Evolutionary conservation across 495 filamentous ascomycete species (phyloP), one percentile per base, ranked within the genome.

Genomic region (Tuber melanosporum): DNA sequence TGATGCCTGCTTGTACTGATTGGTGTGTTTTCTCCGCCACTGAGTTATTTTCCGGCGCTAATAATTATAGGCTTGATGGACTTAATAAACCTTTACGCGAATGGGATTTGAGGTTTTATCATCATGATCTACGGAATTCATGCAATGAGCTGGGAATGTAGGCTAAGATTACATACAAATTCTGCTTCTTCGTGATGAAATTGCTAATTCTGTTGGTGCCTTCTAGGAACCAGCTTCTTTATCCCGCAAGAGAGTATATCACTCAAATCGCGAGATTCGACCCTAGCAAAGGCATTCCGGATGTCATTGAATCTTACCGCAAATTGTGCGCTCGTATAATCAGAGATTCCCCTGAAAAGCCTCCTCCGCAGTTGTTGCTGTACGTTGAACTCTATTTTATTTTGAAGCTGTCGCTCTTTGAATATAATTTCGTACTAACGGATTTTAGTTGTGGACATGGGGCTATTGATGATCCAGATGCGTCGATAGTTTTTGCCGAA

Each of bases 251-350:
- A 85, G 87, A 90, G 74, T 97, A 95, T 83, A 92, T 97, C 78
- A 86, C 91, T 49, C 93, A 97, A 83, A 89, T 95, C 69, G 91
- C 93, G 12, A 91, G 93, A 22, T 97, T 97, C 82, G 93, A 97
- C 77, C 94, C 93, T 0, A 89, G 92, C 57, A 96, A 96, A 85
- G 93, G 93, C 42, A 94, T 95, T 71, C 89, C 90, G 1, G 92
- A 93, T 71, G 92, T 94, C 4, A 86, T 96, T 73, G 89, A 92
- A 72, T 89, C 92, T 14, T 97, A 94, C 78, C 89, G 90, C 15
- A 90, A 92, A 81, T 91, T 96, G 83, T 87, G 92, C 71, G 86
- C 86, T 46, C 87, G 87, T 6, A 87, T 93, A 69, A 81, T 86
- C 43, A 84, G 86, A 70, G 84, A 86, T 3, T 77, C 80, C 1